These are phyloP conservation scores for Monotropa hypopitys DNA, from an alignment of 179 eudicot species.

Conservation along the genomic window DNA sequence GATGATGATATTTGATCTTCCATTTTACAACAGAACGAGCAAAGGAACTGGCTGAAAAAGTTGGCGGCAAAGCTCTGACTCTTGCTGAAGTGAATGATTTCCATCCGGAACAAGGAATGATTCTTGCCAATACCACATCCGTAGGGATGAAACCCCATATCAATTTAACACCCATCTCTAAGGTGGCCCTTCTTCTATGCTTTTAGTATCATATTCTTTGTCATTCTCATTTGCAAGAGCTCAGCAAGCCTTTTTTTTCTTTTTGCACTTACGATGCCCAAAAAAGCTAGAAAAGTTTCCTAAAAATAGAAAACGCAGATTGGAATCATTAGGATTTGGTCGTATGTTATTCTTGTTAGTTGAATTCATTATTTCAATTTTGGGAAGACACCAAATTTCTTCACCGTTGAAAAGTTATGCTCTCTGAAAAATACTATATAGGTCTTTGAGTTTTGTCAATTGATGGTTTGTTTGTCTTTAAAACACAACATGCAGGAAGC, in stretches of 20 bases:
- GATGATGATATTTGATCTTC: neutral
- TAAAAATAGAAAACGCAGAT: neutral
- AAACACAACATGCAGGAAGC: constrained; percentile 31
- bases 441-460: neutral
- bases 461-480: neutral
- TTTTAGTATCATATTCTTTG: neutral
- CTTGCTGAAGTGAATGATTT: constrained; percentile 48
- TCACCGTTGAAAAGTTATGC: neutral
- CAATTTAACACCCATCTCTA: constrained; percentile 54
- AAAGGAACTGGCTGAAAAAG: constrained; percentile 45
- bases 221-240: neutral
- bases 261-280: neutral
- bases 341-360: neutral
- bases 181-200: constrained; percentile 24
- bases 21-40: constrained; percentile 49
- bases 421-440: neutral
- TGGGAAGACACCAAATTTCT: too few species aligned
- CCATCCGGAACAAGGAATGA: constrained; percentile 60
- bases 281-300: neutral
- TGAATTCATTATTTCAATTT: neutral
- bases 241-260: neutral
- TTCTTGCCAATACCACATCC: constrained; percentile 77
- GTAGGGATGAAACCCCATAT: constrained; percentile 72
- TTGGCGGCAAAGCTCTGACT: constrained; percentile 62
- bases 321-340: neutral